Conservation (phyloP, 2,329 filamentous ascomycete genomes). For the Plectosphaerella sp. region DNA sequence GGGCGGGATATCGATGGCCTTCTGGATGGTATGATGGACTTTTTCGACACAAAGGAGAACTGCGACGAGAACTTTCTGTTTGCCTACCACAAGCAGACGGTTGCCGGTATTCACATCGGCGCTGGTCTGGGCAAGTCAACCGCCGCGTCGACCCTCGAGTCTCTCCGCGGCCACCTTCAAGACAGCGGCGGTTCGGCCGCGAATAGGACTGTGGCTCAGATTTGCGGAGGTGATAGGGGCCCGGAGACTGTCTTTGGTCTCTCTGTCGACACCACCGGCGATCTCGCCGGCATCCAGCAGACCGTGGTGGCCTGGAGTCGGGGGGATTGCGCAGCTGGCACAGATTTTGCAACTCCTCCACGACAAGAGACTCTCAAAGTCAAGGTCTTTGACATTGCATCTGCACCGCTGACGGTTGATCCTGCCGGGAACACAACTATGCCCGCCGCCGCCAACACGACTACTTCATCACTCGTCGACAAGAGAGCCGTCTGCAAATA, state of each 20-base stretch:
- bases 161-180: not conserved
- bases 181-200: not conserved
- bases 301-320: conserved; percentile 1
- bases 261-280: conserved; percentile 1
- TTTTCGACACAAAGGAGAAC: conserved; percentile 12
- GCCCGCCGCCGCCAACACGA: no score
- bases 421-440: no score
- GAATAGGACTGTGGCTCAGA: conserved; percentile 5
- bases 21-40: conserved; percentile 4
- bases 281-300: conserved; percentile 4
- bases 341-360: not conserved
- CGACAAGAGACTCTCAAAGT: not conserved
- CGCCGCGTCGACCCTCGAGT: not conserved
- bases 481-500: not conserved
- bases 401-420: not conserved
- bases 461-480: no score
- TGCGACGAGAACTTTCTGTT: conserved; percentile 14
- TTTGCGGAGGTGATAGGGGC: not conserved
- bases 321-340: conserved; percentile 2
- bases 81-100: conserved; percentile 10
- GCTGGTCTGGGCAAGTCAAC: conserved; percentile 5
- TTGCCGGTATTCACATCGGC: conserved; percentile 12
- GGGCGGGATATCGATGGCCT: not conserved
- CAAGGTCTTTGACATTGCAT: conserved; percentile 4
- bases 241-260: conserved; percentile 8